Evolutionary conservation across 2,329 filamentous ascomycete genomes (phyloP).

Genomic region (Pyrenophora seminiperda): DNA sequence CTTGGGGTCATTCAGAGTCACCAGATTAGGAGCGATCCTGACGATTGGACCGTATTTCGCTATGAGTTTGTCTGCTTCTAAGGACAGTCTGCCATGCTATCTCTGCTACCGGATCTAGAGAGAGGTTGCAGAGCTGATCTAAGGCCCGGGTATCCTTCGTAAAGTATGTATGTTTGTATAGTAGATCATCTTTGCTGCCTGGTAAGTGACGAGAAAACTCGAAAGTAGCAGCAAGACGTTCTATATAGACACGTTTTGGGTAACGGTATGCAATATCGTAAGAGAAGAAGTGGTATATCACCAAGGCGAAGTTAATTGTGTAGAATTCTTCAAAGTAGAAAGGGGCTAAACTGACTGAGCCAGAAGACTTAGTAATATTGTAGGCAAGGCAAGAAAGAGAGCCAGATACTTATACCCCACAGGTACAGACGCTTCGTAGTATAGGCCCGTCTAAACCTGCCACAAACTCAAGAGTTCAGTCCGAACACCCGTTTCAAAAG

Average conservation of each 20-base stretch:
- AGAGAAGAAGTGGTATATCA: neutral
- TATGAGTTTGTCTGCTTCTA: conserved; percentile 27
- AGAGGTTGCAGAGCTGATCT: conserved; percentile 24
- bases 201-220: neutral
- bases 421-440: neutral
- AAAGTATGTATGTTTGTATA: conserved; percentile 19
- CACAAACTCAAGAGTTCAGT: too few species aligned
- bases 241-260: neutral
- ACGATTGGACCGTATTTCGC: conserved; percentile 25
- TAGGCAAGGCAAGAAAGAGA: neutral
- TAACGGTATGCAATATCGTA: neutral
- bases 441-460: neutral
- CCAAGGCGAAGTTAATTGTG: neutral
- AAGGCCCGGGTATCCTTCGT: conserved; percentile 22
- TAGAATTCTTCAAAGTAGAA: too few species aligned
- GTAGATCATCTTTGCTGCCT: conserved; percentile 17
- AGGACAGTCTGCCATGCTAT: conserved; percentile 26
- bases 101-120: conserved; percentile 28
- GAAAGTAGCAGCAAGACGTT: neutral
- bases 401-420: neutral
- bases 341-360: too few species aligned
- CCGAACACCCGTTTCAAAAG: too few species aligned
- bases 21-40: conserved; percentile 26
- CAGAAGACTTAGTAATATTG: too few species aligned
- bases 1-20: conserved; percentile 25